Conservation (phyloP, 305 asterid genomes). For the Nicotiana rustica region DNA sequence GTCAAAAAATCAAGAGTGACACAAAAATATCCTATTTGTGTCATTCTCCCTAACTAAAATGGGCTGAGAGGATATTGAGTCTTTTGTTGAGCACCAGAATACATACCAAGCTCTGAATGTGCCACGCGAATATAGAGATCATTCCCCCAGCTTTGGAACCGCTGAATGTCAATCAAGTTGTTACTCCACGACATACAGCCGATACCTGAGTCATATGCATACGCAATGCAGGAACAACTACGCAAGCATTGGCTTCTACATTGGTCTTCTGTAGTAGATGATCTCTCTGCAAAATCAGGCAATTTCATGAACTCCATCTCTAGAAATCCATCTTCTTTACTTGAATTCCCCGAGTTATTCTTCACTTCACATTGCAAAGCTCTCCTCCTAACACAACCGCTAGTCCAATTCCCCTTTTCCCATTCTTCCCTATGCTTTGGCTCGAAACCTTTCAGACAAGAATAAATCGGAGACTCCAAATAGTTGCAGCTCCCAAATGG, state of each 20-base stretch:
- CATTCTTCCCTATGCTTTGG: conserved; percentile 57
- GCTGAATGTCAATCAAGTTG: conserved; percentile 52
- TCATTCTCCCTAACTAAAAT: too few species aligned
- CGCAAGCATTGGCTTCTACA: conserved; percentile 55
- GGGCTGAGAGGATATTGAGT: neutral
- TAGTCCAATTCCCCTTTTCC: conserved; percentile 56
- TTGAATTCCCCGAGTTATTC: conserved; percentile 35
- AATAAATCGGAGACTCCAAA: conserved; percentile 34
- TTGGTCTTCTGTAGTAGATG: conserved; percentile 35
- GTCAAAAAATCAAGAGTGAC: too few species aligned
- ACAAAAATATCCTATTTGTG: too few species aligned
- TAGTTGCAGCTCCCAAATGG: conserved; percentile 56
- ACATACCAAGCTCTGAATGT: conserved; percentile 57
- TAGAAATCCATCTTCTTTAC: conserved; percentile 52
- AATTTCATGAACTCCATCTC: conserved; percentile 47
- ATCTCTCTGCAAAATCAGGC: conserved; percentile 50
- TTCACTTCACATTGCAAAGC: conserved; percentile 45
- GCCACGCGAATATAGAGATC: conserved; percentile 63
- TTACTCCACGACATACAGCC: conserved; percentile 63
- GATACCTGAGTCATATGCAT: conserved; percentile 49
- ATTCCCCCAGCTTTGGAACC: conserved; percentile 44
- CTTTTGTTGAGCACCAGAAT: neutral
- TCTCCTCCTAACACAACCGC: conserved; percentile 57
- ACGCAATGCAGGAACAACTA: conserved; percentile 67
- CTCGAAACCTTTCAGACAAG: conserved; percentile 66